Percentiles rank a stretch among this genome's conserved stretches.
phyloP scores from a whole-genome alignment of 2,329 filamentous ascomycete species.

The Macrophomina tecta region DNA sequence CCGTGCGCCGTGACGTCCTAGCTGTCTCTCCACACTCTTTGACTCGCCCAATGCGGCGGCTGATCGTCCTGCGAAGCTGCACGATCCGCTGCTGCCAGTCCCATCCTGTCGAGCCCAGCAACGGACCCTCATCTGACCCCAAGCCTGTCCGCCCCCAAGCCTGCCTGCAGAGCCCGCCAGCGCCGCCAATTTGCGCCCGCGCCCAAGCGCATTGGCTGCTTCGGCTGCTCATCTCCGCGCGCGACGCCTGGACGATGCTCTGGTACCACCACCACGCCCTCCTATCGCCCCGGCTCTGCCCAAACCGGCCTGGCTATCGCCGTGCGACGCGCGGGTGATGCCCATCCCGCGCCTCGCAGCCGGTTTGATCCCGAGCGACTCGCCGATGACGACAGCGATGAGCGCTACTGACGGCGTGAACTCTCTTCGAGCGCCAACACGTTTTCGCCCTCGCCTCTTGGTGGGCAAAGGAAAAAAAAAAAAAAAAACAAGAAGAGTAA shows the following conservation, averaged over 20 bases:
- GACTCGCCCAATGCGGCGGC: constrained; percentile 19
- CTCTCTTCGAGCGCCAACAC: background rate
- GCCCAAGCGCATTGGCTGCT: constrained; percentile 23
- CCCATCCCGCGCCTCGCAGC: background rate
- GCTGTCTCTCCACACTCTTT: constrained; percentile 19
- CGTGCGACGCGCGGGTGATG: constrained; percentile 5
- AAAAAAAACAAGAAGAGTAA: background rate
- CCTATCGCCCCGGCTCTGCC: background rate
- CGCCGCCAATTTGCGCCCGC: constrained; percentile 19
- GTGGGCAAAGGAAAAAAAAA: background rate
- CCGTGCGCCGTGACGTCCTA: constrained; percentile 9
- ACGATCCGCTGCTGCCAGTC: constrained; percentile 8
- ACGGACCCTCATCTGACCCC: constrained; percentile 18
- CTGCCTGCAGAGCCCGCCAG: background rate
- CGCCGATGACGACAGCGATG: constrained; percentile 9
- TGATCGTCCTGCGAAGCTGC: constrained; percentile 14
- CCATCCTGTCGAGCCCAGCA: background rate
- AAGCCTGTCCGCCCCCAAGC: background rate
- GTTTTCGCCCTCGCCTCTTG: background rate
- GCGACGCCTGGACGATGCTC: constrained; percentile 19
- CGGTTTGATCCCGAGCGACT: background rate
- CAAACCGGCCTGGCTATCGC: constrained; percentile 15
- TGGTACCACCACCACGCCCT: constrained; percentile 10
- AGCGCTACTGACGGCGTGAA: background rate
- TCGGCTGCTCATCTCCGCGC: constrained; percentile 20